Evolutionary conservation across 169 alveolate species (phyloP).

Genomic region (Plasmodium gaboni): DNA sequence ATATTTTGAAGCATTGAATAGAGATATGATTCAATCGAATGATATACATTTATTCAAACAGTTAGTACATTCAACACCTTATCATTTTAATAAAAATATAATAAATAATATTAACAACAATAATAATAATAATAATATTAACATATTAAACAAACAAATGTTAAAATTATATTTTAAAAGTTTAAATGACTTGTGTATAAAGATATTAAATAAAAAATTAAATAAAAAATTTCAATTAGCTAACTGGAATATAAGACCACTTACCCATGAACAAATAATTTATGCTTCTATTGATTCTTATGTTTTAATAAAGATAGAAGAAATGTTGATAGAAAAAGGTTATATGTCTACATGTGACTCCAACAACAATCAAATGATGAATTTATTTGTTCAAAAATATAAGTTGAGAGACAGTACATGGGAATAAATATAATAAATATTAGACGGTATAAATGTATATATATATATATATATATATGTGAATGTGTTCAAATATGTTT

Average conservation of each 20-base stretch:
- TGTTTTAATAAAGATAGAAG: slow-evolving; percentile 78
- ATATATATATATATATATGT: too few species aligned
- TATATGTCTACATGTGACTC: slow-evolving; percentile 39
- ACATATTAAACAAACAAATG: neutral
- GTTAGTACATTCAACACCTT: slow-evolving; percentile 13
- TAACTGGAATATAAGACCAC: slow-evolving; percentile 92
- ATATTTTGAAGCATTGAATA: slow-evolving; percentile 22
- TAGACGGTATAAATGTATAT: too few species aligned
- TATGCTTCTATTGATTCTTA: slow-evolving; percentile 92
- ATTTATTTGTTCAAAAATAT: slow-evolving; percentile 37
- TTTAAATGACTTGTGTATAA: slow-evolving; percentile 82
- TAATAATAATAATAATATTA: neutral
- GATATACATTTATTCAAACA: slow-evolving; percentile 49
- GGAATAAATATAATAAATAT: slow-evolving; percentile 9
- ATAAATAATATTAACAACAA: neutral
- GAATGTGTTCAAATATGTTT: too few species aligned
- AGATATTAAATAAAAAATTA: slow-evolving; percentile 80
- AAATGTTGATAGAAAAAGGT: slow-evolving; percentile 24
- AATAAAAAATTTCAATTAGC: slow-evolving; percentile 89
- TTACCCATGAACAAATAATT: slow-evolving; percentile 85
- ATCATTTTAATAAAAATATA: slow-evolving; percentile 25
- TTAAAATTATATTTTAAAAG: slow-evolving; percentile 63
- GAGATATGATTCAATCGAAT: slow-evolving; percentile 47
- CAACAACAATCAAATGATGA: slow-evolving; percentile 29
- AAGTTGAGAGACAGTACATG: slow-evolving; percentile 35